Percentiles rank a stretch among this genome's conserved stretches.
Conservation (phyloP, 495 filamentous ascomycete species). For the Neurospora sp. region DNA sequence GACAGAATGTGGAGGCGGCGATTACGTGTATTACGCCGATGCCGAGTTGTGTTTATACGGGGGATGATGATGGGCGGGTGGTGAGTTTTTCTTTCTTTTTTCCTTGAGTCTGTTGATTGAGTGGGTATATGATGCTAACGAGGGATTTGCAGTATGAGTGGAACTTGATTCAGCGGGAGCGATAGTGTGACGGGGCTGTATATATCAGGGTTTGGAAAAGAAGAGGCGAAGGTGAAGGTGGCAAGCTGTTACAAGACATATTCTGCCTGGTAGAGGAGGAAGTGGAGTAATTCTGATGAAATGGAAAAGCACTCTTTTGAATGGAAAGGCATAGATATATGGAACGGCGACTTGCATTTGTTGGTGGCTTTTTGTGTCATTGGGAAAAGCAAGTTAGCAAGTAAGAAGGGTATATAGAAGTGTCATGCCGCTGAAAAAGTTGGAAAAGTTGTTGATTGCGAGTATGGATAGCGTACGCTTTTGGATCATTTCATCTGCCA, state of each 20-base stretch:
- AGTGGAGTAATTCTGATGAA: neutral
- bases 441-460: neutral
- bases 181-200: constrained; percentile 21
- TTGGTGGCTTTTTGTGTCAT: neutral
- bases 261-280: neutral
- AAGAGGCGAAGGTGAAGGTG: neutral
- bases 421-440: neutral
- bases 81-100: constrained; percentile 26
- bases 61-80: constrained; percentile 82
- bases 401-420: neutral
- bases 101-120: neutral
- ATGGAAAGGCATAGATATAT: neutral
- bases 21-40: constrained; percentile 84
- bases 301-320: neutral
- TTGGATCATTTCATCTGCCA: neutral
- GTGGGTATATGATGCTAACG: constrained; percentile 13
- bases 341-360: neutral
- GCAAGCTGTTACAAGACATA: neutral
- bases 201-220: neutral
- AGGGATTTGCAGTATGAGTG: constrained; percentile 63
- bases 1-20: constrained; percentile 65
- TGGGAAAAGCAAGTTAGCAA: neutral
- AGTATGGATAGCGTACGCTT: neutral
- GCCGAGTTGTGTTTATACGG: constrained; percentile 78
- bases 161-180: constrained; percentile 66